Evolutionary conservation across 2,329 filamentous ascomycete genomes (phyloP), one percentile per base, ranked within the genome.

Genomic region (Neofusicoccum umdonicola): DNA sequence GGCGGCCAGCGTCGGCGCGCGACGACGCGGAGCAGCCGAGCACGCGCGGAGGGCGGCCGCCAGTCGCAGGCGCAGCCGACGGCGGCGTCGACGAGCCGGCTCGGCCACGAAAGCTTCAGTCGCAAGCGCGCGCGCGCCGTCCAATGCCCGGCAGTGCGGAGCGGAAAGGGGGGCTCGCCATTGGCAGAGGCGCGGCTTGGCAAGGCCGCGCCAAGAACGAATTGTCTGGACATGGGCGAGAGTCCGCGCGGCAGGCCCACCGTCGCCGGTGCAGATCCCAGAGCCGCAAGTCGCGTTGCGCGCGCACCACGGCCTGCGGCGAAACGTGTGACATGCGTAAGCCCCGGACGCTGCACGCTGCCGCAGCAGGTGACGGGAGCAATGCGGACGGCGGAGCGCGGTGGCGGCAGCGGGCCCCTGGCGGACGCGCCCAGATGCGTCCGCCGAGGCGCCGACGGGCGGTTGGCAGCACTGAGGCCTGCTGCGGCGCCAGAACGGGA

Each of bases 161-260:
- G 27, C 27, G 27, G 27, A 31, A 31, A 31, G 27, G 27, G 27
- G 27, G 27, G 27, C 27, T 31, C 27, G 27, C 27, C 4, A 31
- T 31, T 31, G 27, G 27, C 27, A 31, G 27, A 31, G 27, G 27
- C 27, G 4, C 27, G 4, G 27, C 27, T 31, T 31, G 27, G 27
- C 27, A 31, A 31, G 27, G 27, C 27, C 5, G 27, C 27, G 27
- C 27, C 27, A 31, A 31, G 27, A 31, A 31, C 4, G 27, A 5
- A 31, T 7, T 5, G 4, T 31, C 19, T 37, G 37, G 39, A 22
- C 52, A 34, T 9, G 11, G 6, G 37, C 37, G 6, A 39, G 31
- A 15, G 56, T 60, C 56, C 56, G 56, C 56, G 56, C 56, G 56
- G 56, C 56, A 60, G 41, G 22, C 37, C 56, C 56, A 60, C 56